Evolutionary conservation across 352 stramenopile species (phyloP), one percentile per base, ranked within the genome.

Genomic region (Globisporangium rhizosaccharum): DNA sequence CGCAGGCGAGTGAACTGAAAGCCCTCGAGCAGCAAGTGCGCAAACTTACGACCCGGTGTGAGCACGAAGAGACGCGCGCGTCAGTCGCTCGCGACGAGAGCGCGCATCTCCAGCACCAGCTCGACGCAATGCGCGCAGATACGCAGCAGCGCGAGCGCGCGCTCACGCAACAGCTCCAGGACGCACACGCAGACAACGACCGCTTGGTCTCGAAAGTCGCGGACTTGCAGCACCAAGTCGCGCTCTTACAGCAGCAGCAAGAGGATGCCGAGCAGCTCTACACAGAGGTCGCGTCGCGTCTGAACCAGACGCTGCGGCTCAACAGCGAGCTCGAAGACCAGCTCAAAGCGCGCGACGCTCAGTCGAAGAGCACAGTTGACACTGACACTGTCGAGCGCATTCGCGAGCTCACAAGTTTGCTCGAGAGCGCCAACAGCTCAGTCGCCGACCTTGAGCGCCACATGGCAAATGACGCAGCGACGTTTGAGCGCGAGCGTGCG

Each of bases 31-130:
- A 67, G 1, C 42, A 78, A 30, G 23, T 82, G 4, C 51, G 80
- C 50, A 62, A 73, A 56, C 58, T 67, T 0, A 52, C 60, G 6
- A 47, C 53, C 5, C 60, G 57, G 18, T 60, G 79, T 7, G 55
- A 71, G 42, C 70, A 78, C 56, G 72, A 83, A 46, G 73, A 88
- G 48, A 72, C 73, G 14, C 72, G 70, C 26, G 70, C 72, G 3
- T 37, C 79, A 3, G 70, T 89, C 11, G 68, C 85, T 15, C 66
- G 78, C 42, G 75, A 89, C 42, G 81, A 91, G 46, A 88, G 87
- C 25, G 70, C 62, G 12, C 56, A 71, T 0, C 39, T 91, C 18
- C 75, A 68, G 18, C 64, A 81, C 8, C 76, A 89, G 51, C 51
- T 91, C 25, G 57, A 58, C 0, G 58, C 71, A 5, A 61, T 84